Base-by-base conservation (phyloP, 2,329 filamentous ascomycete genomes). In the Penicillium sp. region DNA sequence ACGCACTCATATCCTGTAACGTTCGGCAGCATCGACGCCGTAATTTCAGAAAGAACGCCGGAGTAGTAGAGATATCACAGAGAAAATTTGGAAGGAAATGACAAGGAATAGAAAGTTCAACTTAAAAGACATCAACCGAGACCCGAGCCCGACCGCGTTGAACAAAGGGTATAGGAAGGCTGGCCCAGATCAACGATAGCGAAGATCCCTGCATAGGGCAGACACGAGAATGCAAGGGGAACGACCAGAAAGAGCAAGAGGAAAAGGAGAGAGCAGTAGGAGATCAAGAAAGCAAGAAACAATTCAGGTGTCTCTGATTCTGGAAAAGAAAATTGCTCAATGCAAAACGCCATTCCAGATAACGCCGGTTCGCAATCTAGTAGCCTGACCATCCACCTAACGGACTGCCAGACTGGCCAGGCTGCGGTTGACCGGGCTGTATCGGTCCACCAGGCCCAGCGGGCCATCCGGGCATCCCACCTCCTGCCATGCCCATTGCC, bases 371-470 rank as follows among this genome's bases (percentile, higher is more conserved):
- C 50, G 54, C 54, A 49, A 57, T 58, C 51, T 65, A 73, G 57
- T 73, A 73, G 40, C 65, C 64, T 40, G 70, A 71, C 66, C 70
- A 73, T 51, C 66, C 66, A 44, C 70, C 69, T 14, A 72, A 57
- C 44, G 69, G 67, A 55, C 64, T 69, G 36, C 69, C 69, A 31
- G 69, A 69, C 54, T 71, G 67, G 39, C 70, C 71, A 25, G 64
- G 65, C 46, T 72, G 71, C 13, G 69, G 65, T 44, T 73, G 70
- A 44, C 68, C 68, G 5, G 70, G 66, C 49, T 69, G 71, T 62
- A 73, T 68, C 24, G 63, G 64, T 14, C 62, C 65, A 42, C 66
- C 66, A n/a, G 69, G 64, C 1, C 63, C 63, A 27, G 63, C 51
- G 22, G 71, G 63, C 72, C 72, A 74, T 16, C 68, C 68, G 5